A percentile compares a stretch with the other conserved stretches of the same genome.
These are phyloP conservation scores for Cercophora newfieldiana DNA, from an alignment of 495 filamentous ascomycete genomes.

Conservation along the genomic window DNA sequence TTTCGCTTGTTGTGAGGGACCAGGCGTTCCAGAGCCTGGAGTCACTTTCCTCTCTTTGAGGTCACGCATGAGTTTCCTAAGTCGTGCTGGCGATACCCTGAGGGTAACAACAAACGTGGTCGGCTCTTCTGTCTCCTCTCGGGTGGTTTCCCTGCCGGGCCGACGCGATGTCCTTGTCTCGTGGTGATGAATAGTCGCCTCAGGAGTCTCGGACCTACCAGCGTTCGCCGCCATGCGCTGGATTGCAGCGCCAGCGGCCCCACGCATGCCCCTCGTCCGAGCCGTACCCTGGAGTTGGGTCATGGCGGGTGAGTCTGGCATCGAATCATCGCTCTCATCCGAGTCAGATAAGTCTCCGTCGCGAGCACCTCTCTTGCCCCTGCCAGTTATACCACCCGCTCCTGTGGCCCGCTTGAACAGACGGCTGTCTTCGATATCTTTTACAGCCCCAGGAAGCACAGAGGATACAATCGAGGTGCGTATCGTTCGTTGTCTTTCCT, in stretches of 20 bases:
- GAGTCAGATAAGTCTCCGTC: conserved; percentile 83
- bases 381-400: conserved; percentile 55
- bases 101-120: conserved; percentile 69
- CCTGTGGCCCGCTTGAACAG: conserved; percentile 69
- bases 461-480: conserved; percentile 87
- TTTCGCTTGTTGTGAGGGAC: neutral
- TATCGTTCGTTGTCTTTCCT: conserved; percentile 89
- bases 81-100: conserved; percentile 62
- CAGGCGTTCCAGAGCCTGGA: conserved; percentile 47
- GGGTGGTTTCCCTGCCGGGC: conserved; percentile 53
- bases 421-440: conserved; percentile 76
- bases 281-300: conserved; percentile 74
- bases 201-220: conserved; percentile 87
- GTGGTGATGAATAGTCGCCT: conserved; percentile 68
- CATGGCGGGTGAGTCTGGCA: conserved; percentile 81
- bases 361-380: conserved; percentile 55
- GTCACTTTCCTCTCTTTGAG: conserved; percentile 40
- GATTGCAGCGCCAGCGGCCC: conserved; percentile 79
- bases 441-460: conserved; percentile 82
- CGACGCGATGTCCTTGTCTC: conserved; percentile 69
- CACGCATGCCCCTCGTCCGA: conserved; percentile 82
- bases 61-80: conserved; percentile 58
- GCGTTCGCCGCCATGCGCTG: conserved; percentile 70
- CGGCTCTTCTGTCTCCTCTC: conserved; percentile 74
- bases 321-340: conserved; percentile 83